These are phyloP conservation scores for Wallacemonas sp. DNA, from an alignment of 208 protist genomes.

Conservation along the genomic window DNA sequence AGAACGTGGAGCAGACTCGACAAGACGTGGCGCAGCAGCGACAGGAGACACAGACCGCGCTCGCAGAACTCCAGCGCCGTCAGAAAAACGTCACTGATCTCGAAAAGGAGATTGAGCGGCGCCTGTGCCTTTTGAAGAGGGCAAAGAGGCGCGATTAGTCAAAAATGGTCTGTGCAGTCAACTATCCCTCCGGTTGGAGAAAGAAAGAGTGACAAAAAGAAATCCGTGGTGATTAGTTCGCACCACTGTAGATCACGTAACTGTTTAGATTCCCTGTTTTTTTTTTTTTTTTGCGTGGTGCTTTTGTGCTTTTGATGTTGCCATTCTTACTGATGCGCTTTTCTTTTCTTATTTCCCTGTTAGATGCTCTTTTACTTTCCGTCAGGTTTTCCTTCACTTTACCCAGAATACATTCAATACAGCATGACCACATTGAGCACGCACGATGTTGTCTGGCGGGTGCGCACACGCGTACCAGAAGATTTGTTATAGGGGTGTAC, in stretches of 20 bases:
- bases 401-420: too few relatives aligned
- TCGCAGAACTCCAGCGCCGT: slow-evolving; percentile 37
- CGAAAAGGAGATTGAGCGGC: slow-evolving; percentile 35
- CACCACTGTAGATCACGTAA: too few relatives aligned
- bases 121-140: slow-evolving; percentile 15
- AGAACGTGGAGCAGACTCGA: slow-evolving; percentile 56
- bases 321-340: too few relatives aligned
- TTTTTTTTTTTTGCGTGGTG: slow-evolving; percentile 2
- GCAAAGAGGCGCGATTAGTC: neutral
- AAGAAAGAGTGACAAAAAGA: slow-evolving; percentile 18
- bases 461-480: too few relatives aligned
- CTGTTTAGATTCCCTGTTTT: neutral
- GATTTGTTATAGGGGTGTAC: too few relatives aligned
- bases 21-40: slow-evolving; percentile 37
- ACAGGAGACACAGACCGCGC: slow-evolving; percentile 18
- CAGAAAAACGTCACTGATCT: slow-evolving; percentile 34
- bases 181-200: too few relatives aligned
- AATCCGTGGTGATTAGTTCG: too few relatives aligned
- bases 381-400: too few relatives aligned
- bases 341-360: too few relatives aligned
- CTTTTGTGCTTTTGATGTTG: neutral
- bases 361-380: too few relatives aligned
- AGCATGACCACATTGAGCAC: too few relatives aligned
- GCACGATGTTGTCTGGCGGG: too few relatives aligned
- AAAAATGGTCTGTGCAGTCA: neutral